Evolutionary conservation across 2,329 filamentous ascomycete species (phyloP), one percentile per base, ranked within the genome.

Genomic region (Beauveria varroae): DNA sequence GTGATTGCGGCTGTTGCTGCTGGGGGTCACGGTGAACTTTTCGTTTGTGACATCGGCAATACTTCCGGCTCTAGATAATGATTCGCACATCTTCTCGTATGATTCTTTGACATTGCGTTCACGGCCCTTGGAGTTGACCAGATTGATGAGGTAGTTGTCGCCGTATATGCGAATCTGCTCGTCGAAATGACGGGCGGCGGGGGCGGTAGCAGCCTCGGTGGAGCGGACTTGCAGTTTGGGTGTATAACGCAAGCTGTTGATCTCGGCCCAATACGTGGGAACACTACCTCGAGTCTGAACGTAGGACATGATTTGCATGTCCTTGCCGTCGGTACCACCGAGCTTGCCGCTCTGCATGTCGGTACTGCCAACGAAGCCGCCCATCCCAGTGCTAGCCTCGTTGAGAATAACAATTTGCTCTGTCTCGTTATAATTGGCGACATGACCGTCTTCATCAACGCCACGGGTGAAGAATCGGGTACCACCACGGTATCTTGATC

Each of bases 351-450:
- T 92, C 68, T 90, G 85, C 78, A 90, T 89, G 22, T 89, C 86
- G 62, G 84, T 81, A 67, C 88, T 89, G 58, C 90, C 89, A 55
- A 88, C 88, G 73, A 90, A 96, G 7, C 92, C 93, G 46, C 90
- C 87, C 49, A 95, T 76, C 1, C 89, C 88, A 62, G 86, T 86
- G 53, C 84, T 81, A 60, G 78, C 83, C 74, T 98, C 95, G 69
- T 98, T 98, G 67, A 98, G 76, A 43, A 99, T 86, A 63, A 96
- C 82, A 40, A 95, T 81, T 72, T 99, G 95, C 72, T 99, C 95
- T 0, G 95, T 98, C 79, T 99, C 95, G 72, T 99, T 99, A 81
- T 93, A 99, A 74, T 99, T 99, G 66, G 95, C 91, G n/a, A 95
- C 95, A 72, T 98, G 86, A 26, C 95, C 95, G 64, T 95, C 82